phyloP scores from a whole-genome alignment of 345 rosid genomes.

The Excoecaria cochinchinensis region DNA sequence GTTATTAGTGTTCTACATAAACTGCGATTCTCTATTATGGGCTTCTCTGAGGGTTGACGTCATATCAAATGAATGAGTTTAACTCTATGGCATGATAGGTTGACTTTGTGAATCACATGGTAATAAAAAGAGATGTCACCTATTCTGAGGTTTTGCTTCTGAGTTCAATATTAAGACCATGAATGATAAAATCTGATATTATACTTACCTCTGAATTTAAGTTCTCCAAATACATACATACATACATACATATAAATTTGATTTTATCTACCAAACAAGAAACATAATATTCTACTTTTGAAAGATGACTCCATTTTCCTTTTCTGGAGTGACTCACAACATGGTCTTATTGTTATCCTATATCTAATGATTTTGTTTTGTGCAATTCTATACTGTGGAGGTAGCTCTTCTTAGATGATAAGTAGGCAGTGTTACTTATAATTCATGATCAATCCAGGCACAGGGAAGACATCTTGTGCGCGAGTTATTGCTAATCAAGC shows the following conservation, averaged over 20 bases:
- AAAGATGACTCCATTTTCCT: background rate
- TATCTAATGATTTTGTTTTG: background rate
- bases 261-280: background rate
- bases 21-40: background rate
- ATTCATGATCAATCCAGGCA: conserved; percentile 49
- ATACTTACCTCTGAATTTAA: background rate
- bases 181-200: background rate
- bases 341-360: background rate
- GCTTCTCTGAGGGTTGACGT: background rate
- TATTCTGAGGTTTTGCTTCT: background rate
- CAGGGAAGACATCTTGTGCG: conserved; percentile 96
- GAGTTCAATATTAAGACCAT: too few species aligned
- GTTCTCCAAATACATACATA: background rate
- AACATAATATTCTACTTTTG: background rate
- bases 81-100: background rate
- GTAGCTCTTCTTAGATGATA: conserved; percentile 9
- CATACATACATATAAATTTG: too few species aligned
- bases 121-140: background rate
- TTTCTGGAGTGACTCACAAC: background rate
- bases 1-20: background rate
- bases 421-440: conserved; percentile 12
- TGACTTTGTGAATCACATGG: background rate
- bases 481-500: conserved; percentile 90
- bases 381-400: background rate
- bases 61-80: background rate